Conservation (phyloP, 352 stramenopile genomes). For the Globisporangium megalacanthum region DNA sequence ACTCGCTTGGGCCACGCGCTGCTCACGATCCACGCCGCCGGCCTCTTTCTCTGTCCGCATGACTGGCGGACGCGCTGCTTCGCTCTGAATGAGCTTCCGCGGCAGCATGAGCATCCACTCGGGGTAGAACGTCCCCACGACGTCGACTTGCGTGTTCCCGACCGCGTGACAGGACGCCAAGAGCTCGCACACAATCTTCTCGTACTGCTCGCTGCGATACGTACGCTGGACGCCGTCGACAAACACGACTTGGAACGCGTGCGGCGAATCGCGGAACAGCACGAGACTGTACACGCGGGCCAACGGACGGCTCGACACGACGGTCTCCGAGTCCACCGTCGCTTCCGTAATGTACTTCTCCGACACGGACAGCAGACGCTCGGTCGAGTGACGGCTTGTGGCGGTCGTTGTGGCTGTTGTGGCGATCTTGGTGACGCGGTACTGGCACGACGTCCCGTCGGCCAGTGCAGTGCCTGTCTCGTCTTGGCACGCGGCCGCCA, state of each 20-base stretch:
- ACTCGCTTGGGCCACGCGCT: conserved; percentile 55
- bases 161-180: conserved; percentile 69
- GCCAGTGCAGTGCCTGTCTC: conserved; percentile 20
- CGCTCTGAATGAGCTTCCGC: conserved; percentile 61
- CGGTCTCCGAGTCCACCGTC: conserved; percentile 29
- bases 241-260: conserved; percentile 73
- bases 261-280: conserved; percentile 49
- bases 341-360: conserved; percentile 71
- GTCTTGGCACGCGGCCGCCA: conserved; percentile 52
- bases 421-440: conserved; percentile 58
- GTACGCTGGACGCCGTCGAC: conserved; percentile 66
- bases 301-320: conserved; percentile 71
- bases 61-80: conserved; percentile 19
- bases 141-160: conserved; percentile 61
- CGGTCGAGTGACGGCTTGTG: conserved; percentile 21
- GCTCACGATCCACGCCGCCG: conserved; percentile 60
- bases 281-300: conserved; percentile 65
- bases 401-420: conserved; percentile 12
- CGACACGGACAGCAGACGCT: conserved; percentile 52
- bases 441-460: conserved; percentile 59
- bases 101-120: conserved; percentile 70
- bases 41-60: conserved; percentile 26
- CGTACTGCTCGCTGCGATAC: conserved; percentile 56
- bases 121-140: conserved; percentile 37
- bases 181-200: conserved; percentile 75